phyloP scores from a whole-genome alignment of 2,329 filamentous ascomycete genomes.

The Alternaria hordeiaustralica region DNA sequence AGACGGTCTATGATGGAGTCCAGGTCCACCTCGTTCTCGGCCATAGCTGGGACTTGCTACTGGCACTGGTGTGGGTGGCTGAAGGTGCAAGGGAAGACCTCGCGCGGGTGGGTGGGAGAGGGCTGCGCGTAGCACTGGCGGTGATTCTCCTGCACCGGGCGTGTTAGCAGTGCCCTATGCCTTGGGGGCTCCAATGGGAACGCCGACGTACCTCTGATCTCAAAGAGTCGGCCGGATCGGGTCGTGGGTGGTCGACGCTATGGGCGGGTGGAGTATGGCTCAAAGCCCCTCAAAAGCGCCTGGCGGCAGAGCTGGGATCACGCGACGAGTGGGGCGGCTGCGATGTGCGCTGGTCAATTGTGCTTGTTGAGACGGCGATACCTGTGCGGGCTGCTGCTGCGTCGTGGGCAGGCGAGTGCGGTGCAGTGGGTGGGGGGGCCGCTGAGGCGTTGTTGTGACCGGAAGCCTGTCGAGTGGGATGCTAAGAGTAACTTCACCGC shows the following conservation, averaged over 20 bases:
- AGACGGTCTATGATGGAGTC: slow-evolving; percentile 99
- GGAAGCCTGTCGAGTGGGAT: slow-evolving; percentile 45
- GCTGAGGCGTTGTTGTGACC: slow-evolving; percentile 45
- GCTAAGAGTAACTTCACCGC: slow-evolving; percentile 48
- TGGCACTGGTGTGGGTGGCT: slow-evolving; percentile 28
- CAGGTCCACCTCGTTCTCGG: slow-evolving; percentile 92
- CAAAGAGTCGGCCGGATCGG: slow-evolving; percentile 26
- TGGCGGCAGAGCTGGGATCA: slow-evolving; percentile 42
- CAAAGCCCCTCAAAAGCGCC: slow-evolving; percentile 50
- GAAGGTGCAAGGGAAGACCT: slow-evolving; percentile 44
- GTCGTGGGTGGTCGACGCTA: slow-evolving; percentile 27
- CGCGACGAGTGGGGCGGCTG: slow-evolving; percentile 40
- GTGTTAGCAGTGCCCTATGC: slow-evolving; percentile 29
- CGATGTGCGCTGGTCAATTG: slow-evolving; percentile 37
- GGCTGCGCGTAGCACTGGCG: slow-evolving; percentile 33
- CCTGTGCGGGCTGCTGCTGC: slow-evolving; percentile 40
- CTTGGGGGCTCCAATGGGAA: slow-evolving; percentile 7
- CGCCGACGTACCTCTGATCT: slow-evolving; percentile 41
- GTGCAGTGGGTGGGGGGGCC: slow-evolving; percentile 33
- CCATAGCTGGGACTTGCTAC: slow-evolving; percentile 63
- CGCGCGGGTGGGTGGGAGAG: slow-evolving; percentile 39
- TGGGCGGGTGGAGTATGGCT: slow-evolving; percentile 46
- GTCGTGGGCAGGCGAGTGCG: slow-evolving; percentile 37
- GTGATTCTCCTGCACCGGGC: slow-evolving; percentile 21
- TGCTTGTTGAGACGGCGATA: slow-evolving; percentile 30